Conservation (phyloP, 2,329 filamentous ascomycete species). For the Pyrenochaeta sp. region DNA sequence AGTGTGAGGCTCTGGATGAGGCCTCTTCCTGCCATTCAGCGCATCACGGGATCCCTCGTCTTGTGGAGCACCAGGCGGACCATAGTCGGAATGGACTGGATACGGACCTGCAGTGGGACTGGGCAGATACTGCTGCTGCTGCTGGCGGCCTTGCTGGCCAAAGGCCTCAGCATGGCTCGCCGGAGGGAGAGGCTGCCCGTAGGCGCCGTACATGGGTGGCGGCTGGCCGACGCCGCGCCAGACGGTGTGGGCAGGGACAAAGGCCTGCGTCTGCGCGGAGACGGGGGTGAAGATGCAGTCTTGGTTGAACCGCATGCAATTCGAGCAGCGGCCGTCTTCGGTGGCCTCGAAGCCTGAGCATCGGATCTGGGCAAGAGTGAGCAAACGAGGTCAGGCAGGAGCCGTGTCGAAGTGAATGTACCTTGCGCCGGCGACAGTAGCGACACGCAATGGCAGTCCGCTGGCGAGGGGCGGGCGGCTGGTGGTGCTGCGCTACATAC, state of each 20-base stretch:
- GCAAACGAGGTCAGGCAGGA: conserved; percentile 7
- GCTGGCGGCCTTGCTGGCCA: conserved; percentile 49
- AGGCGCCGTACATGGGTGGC: conserved; percentile 60
- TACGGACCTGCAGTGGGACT: conserved; percentile 55
- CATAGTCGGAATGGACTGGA: conserved; percentile 44
- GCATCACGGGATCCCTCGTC: conserved; percentile 50
- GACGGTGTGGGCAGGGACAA: conserved; percentile 74
- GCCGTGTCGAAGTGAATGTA: conserved; percentile 34
- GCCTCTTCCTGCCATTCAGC: conserved; percentile 55
- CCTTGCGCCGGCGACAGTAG: conserved; percentile 67
- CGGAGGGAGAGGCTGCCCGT: conserved; percentile 58
- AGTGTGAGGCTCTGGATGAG: conserved; percentile 58
- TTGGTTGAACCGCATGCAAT: conserved; percentile 76
- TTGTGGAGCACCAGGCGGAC: conserved; percentile 42
- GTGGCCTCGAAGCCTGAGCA: conserved; percentile 78
- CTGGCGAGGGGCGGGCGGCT: conserved; percentile 63
- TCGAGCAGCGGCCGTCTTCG: conserved; percentile 74
- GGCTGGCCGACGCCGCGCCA: conserved; percentile 57
- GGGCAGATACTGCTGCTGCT: conserved; percentile 55
- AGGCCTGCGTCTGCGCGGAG: conserved; percentile 75
- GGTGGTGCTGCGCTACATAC: conserved; percentile 47
- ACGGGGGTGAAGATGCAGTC: conserved; percentile 81
- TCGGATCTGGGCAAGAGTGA: conserved; percentile 65
- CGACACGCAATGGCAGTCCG: conserved; percentile 67
- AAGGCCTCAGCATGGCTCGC: conserved; percentile 44